These are phyloP conservation scores for Atkinsonella hypoxylon DNA, from an alignment of 2,329 filamentous ascomycete species.

Conservation along the genomic window DNA sequence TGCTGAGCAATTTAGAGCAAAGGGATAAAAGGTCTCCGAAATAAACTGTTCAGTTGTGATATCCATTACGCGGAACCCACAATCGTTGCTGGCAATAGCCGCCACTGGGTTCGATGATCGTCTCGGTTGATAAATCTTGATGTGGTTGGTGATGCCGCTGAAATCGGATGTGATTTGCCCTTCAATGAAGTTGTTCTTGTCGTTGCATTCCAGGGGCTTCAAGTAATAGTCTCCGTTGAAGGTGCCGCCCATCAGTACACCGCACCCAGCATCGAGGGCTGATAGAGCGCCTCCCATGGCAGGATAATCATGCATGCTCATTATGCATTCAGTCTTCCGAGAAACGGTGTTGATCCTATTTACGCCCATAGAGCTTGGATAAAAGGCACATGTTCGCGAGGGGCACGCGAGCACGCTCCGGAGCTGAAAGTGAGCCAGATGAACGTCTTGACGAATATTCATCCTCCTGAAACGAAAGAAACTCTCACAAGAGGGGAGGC, in stretches of 20 bases:
- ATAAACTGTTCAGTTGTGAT: constrained; percentile 46
- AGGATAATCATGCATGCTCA: constrained; percentile 29
- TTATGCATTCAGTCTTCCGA: constrained; percentile 29
- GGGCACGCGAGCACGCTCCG: constrained; percentile 49
- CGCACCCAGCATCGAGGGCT: constrained; percentile 38
- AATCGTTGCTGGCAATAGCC: constrained; percentile 52
- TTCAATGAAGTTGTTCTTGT: constrained; percentile 23
- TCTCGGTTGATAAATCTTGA: constrained; percentile 45
- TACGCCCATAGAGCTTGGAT: constrained; percentile 38
- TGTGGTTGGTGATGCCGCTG: constrained; percentile 53
- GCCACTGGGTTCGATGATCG: constrained; percentile 39
- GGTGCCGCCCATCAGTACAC: constrained; percentile 46
- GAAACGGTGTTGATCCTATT: constrained; percentile 40
- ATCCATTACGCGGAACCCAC: constrained; percentile 45
- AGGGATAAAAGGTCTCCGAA: constrained; percentile 38
- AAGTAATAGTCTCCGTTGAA: constrained; percentile 45
- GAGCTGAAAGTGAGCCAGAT: constrained; percentile 54
- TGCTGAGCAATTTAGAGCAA: constrained; percentile 61
- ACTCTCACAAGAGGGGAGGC: constrained; percentile 28
- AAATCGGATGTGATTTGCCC: constrained; percentile 35
- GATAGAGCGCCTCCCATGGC: constrained; percentile 31
- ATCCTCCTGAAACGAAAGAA: constrained; percentile 49
- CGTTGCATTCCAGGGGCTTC: constrained; percentile 30
- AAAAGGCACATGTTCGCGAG: constrained; percentile 44
- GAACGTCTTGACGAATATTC: constrained; percentile 39